Percentiles rank a stretch among this genome's conserved stretches.
phyloP scores from a whole-genome alignment of 805 yeast genomes.

The Candida maris region DNA sequence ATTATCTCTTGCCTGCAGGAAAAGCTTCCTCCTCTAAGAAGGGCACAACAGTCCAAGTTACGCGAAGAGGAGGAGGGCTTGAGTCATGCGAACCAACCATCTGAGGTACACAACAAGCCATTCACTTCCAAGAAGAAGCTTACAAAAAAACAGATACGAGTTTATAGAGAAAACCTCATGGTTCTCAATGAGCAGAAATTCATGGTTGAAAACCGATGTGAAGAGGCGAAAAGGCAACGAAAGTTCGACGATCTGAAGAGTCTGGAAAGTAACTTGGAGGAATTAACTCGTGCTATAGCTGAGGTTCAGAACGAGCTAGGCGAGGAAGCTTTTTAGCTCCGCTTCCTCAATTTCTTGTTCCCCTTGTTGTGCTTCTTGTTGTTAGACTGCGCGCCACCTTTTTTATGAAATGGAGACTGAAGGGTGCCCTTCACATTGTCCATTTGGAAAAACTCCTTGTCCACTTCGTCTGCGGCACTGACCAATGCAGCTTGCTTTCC shows the following conservation, averaged over 20 bases:
- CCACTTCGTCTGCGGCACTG: constrained; percentile 79
- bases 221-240: constrained; percentile 58
- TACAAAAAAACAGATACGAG: constrained; percentile 52
- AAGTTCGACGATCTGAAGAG: constrained; percentile 73
- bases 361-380: constrained; percentile 72
- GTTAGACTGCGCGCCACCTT: constrained; percentile 50
- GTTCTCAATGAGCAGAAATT: constrained; percentile 83
- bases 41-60: constrained; percentile 41
- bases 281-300: constrained; percentile 48
- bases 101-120: not conserved
- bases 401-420: constrained; percentile 70
- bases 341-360: constrained; percentile 18
- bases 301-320: constrained; percentile 53
- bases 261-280: constrained; percentile 54
- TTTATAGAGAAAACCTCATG: constrained; percentile 69
- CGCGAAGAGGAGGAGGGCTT: constrained; percentile 12
- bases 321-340: constrained; percentile 35
- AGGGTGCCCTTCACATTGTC: constrained; percentile 59
- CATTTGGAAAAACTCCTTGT: constrained; percentile 79
- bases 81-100: constrained; percentile 2
- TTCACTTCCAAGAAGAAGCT: constrained; percentile 25
- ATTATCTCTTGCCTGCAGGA: constrained; percentile 62
- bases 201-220: constrained; percentile 62
- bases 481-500: constrained; percentile 78
- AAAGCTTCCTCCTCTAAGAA: constrained; percentile 60